Evolutionary conservation across 2,329 filamentous ascomycete genomes (phyloP).

Genomic region (Pseudogymnoascus sp.): DNA sequence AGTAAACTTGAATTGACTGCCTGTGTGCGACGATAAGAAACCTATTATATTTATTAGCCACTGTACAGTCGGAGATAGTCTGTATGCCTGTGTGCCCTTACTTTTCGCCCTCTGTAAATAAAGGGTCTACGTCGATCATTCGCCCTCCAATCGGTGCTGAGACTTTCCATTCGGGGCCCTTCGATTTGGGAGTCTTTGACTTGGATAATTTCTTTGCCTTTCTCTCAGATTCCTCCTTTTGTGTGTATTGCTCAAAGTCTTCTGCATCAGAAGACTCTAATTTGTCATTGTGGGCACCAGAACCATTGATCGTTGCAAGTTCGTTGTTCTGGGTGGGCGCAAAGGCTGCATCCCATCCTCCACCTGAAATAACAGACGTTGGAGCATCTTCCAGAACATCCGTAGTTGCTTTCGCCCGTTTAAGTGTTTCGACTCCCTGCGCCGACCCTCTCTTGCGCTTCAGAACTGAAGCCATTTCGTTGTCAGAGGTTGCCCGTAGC

Average conservation of each 20-base stretch:
- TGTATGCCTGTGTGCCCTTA: constrained; percentile 25
- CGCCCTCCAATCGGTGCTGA: constrained; percentile 57
- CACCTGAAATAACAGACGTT: background rate
- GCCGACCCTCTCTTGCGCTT: constrained; percentile 29
- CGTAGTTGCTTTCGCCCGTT: constrained; percentile 23
- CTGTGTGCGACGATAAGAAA: constrained; percentile 68
- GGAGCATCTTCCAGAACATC: constrained; percentile 13
- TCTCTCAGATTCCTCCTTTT: constrained; percentile 6
- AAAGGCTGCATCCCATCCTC: constrained; percentile 24
- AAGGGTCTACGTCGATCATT: constrained; percentile 56
- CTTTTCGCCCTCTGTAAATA: constrained; percentile 54
- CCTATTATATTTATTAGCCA: constrained; percentile 29
- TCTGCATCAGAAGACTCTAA: constrained; percentile 15
- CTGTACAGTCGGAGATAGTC: background rate
- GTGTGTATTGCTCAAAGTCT: constrained; percentile 18
- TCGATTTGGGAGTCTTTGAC: constrained; percentile 21
- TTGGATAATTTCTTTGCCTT: constrained; percentile 23
- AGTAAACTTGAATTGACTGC: constrained; percentile 71
- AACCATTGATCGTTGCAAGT: constrained; percentile 16
- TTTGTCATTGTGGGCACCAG: constrained; percentile 13
- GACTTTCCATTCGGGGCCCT: constrained; percentile 42
- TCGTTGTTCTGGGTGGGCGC: constrained; percentile 17
- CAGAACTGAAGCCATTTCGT: constrained; percentile 27
- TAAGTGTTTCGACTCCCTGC: constrained; percentile 23
- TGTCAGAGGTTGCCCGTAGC: constrained; percentile 21